Base-by-base conservation (phyloP, 495 filamentous ascomycete genomes). In the Zalerion maritima region DNA sequence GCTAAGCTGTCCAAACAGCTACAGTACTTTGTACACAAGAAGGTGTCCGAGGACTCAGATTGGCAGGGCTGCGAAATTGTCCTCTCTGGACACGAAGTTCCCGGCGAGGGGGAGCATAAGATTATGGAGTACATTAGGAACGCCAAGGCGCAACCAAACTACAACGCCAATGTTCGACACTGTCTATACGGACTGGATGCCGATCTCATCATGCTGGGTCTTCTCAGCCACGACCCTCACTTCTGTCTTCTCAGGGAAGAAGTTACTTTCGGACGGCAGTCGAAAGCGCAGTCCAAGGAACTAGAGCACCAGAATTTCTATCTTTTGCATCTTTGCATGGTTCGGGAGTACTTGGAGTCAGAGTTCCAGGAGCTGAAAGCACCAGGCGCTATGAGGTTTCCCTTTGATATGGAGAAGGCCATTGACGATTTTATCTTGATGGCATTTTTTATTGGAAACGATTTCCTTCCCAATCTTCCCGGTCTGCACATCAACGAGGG, bases 71-170 rank as follows among this genome's bases (percentile, higher is more conserved):
- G 87, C 23, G 86, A 99, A 35, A 78, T 99, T 42, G 81, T 99
- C 14, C 67, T 99, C 24, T 99, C 91, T 4, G 91, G 91, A 17
- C 91, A 96, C 51, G 91, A 99, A 60, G 86, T 94, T n/a, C 91
- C 91, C 0, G 91, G 91, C 31, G 91, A 99, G 55, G 91, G 91
- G 31, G 91, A 97, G 55, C 89, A 97, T 60, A 99, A 99, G 60
- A 93, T 99, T 52, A 99, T 96, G 91, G 91, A 99, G 53, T 96
- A 96, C 50, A 99, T 99, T 50, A 78, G 91, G 34, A 75, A 85
- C 46, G 77, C 89, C 18, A 96, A 96, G 62, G 81, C 86, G 24
- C 91, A 99, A 47, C 78, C 81, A 3, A 70, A 78, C 35, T 99
- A 99, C 48, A 73, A 91, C 45, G 73, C 85, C n/a, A 96, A 99